Evolutionary conservation across 2,329 filamentous ascomycete genomes (phyloP), one percentile per base, ranked within the genome.

Genomic region (Lasiodiplodia sp.): DNA sequence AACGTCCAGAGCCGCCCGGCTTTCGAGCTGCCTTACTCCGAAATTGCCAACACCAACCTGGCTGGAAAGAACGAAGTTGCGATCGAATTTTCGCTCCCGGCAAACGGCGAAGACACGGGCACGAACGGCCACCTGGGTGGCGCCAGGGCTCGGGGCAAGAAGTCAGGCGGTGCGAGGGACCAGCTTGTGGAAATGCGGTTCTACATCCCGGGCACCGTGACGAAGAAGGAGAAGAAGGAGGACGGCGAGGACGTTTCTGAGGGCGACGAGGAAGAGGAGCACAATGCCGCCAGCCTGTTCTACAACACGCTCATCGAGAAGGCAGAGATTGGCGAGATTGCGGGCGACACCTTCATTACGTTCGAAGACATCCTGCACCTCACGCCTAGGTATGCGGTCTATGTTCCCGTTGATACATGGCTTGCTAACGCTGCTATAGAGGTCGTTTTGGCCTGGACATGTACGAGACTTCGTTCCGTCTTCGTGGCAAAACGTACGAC

Each of bases 381-480:
- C 77, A 99, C 96, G 14, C 96, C 96, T 72, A 93, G 92, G 92
- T 92, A 83, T 70, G 83, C 74, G 44, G 3, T 37, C 18, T 31
- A 11, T 28, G 8, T 10, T 16, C n/a, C 5, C 28, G n/a, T 71
- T 4, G 16, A 14, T 10, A n/a, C 25, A 12, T 23, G 69, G 55
- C 71, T 69, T 47, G 55, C 76, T 81, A 71, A 80, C 69, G 21
- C 57, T 62, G 51, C 63, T 71, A 70, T 81, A 94, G 96, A 92
- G 96, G 96, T 80, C 95, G 96, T 73, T 99, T 99, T 86, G 96
- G 98, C 80, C 97, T 99, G 83, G 96, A 99, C 81, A 97, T 99
- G 92, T 99, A 99, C 87, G 96, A 98, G 81, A 91, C 90, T 18
- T 98, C 96, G 2, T 98, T 99, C 87, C 92, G 96, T 71, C 87